Evolutionary conservation across 2,329 filamentous ascomycete species (phyloP).

Genomic region (Elsinoe ampelina): DNA sequence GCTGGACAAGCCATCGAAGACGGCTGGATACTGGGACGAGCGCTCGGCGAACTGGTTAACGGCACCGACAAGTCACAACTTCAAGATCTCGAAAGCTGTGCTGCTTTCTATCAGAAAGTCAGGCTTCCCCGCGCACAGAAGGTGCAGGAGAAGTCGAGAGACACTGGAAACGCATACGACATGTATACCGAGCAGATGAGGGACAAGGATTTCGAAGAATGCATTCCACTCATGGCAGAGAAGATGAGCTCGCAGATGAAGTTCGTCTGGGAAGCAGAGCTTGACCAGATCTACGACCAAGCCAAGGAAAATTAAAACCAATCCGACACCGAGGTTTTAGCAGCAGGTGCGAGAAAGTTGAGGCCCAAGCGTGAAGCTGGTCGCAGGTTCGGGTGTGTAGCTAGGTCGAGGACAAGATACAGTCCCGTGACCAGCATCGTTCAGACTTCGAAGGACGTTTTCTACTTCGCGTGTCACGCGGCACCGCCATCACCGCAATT

Average conservation of each 20-base stretch:
- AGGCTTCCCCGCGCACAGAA: slow-evolving; percentile 29
- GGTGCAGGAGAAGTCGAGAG: slow-evolving; percentile 25
- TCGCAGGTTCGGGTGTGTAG: too few species aligned
- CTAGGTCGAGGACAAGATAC: too few species aligned
- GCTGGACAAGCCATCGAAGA: slow-evolving; percentile 40
- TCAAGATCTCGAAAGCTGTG: slow-evolving; percentile 19
- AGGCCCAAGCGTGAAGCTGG: too few species aligned
- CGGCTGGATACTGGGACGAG: slow-evolving; percentile 36
- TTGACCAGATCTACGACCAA: slow-evolving; percentile 24
- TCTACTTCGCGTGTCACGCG: too few species aligned
- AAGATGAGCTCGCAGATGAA: slow-evolving; percentile 28
- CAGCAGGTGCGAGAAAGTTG: too few species aligned
- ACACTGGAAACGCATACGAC: slow-evolving; percentile 29
- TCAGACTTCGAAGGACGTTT: too few species aligned
- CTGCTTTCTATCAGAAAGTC: slow-evolving; percentile 28
- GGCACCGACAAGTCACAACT: slow-evolving; percentile 13
- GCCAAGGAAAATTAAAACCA: slow-evolving; percentile 14
- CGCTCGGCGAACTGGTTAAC: slow-evolving; percentile 24
- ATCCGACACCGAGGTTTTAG: too few species aligned
- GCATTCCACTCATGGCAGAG: slow-evolving; percentile 26
- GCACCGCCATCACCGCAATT: too few species aligned
- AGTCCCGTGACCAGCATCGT: too few species aligned
- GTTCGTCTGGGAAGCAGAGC: slow-evolving; percentile 32
- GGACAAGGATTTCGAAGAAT: slow-evolving; percentile 29
- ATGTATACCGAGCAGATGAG: slow-evolving; percentile 29